Percentiles rank a stretch among this genome's conserved stretches.
phyloP scores from a whole-genome alignment of 2,329 filamentous ascomycete genomes.

The Fusarium multiceps region DNA sequence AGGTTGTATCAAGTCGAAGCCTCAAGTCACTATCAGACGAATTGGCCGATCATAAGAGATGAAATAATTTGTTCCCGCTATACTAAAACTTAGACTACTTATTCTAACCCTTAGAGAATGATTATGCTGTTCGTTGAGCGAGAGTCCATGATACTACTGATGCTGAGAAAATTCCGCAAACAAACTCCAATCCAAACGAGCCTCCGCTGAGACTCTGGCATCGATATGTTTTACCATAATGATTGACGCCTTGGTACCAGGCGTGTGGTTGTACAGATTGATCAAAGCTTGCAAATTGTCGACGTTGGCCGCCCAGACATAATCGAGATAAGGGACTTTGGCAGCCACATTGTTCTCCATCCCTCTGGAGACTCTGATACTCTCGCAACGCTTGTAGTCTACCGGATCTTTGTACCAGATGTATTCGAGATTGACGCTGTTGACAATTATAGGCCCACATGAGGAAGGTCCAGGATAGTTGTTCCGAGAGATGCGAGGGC shows the following conservation, averaged over 20 bases:
- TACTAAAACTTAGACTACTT: background rate
- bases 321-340: background rate
- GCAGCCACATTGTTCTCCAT: background rate
- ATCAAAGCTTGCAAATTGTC: background rate
- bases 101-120: background rate
- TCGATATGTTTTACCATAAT: background rate
- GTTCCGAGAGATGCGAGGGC: background rate
- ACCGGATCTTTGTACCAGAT: background rate
- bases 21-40: background rate
- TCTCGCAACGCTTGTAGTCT: background rate
- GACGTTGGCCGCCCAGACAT: background rate
- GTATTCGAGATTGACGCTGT: background rate
- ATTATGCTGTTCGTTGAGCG: background rate
- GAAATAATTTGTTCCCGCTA: background rate
- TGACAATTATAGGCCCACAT: background rate
- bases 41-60: background rate
- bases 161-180: background rate
- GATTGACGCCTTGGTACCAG: background rate
- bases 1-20: background rate
- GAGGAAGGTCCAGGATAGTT: background rate
- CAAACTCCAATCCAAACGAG: background rate
- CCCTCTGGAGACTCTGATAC: background rate
- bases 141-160: background rate
- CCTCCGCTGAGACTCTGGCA: accelerated
- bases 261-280: background rate